These are phyloP conservation scores for Alloteropsis semialata DNA, from an alignment of 176 grass and related monocot genomes.

Conservation along the genomic window DNA sequence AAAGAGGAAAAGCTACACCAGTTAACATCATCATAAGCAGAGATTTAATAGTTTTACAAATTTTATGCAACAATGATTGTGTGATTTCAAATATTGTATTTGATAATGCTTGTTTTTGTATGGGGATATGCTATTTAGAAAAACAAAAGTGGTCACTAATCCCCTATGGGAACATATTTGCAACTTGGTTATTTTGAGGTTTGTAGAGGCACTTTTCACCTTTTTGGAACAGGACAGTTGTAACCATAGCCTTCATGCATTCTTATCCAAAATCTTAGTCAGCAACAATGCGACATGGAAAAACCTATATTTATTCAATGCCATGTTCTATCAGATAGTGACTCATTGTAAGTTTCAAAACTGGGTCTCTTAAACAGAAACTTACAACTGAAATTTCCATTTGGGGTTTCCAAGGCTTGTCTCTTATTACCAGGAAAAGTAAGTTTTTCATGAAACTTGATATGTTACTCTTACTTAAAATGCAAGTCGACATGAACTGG, in stretches of 20 bases:
- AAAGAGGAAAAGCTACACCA: background rate
- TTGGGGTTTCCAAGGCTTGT: background rate
- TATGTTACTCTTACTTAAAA: background rate
- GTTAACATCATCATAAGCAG: background rate
- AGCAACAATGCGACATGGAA: background rate
- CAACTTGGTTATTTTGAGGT: background rate
- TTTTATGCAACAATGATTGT: background rate
- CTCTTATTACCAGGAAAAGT: no score
- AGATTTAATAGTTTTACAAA: background rate
- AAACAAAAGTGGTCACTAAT: background rate
- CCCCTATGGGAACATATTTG: background rate
- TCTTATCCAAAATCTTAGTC: slow-evolving; percentile 23
- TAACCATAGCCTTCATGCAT: background rate
- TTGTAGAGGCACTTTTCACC: background rate
- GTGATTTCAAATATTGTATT: background rate
- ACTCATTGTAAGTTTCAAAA: background rate
- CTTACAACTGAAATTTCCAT: background rate
- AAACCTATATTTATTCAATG: background rate
- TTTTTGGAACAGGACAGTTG: background rate
- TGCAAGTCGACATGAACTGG: background rate
- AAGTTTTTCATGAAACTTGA: no score
- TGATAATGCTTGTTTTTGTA: background rate
- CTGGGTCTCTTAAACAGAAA: background rate
- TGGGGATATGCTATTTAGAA: background rate
- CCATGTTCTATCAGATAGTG: background rate